Conservation (phyloP, 495 filamentous ascomycete species). For the Penicillium argentinense region DNA sequence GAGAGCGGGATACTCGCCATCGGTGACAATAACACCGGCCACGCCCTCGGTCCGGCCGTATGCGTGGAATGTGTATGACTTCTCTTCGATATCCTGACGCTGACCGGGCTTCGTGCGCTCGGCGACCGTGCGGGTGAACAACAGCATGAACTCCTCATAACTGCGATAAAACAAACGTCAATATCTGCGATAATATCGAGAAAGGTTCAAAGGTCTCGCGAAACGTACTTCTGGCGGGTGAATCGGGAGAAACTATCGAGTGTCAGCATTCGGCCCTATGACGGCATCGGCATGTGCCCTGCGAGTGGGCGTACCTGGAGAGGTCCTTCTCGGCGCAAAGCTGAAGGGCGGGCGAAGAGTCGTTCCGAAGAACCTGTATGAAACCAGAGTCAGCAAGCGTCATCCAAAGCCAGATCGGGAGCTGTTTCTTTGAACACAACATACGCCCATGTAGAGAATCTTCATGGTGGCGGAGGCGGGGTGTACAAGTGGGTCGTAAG, state of each 20-base stretch:
- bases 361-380: slow-evolving; percentile 75
- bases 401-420: neutral
- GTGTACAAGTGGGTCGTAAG: neutral
- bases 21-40: slow-evolving; percentile 83
- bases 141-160: slow-evolving; percentile 54
- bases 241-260: slow-evolving; percentile 67
- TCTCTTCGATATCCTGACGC: slow-evolving; percentile 88
- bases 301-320: slow-evolving; percentile 39
- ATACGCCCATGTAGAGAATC: slow-evolving; percentile 88
- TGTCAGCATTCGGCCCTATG: slow-evolving; percentile 7
- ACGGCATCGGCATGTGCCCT: neutral
- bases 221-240: slow-evolving; percentile 62
- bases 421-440: slow-evolving; percentile 23
- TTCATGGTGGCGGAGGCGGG: slow-evolving; percentile 66
- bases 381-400: neutral
- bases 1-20: slow-evolving; percentile 84
- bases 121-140: slow-evolving; percentile 64
- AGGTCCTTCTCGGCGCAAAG: slow-evolving; percentile 80
- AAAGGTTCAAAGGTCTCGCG: neutral
- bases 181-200: neutral
- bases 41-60: slow-evolving; percentile 88
- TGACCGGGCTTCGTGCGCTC: slow-evolving; percentile 83
- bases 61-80: slow-evolving; percentile 75
- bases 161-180: slow-evolving; percentile 16
- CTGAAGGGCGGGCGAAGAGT: slow-evolving; percentile 74